These are phyloP conservation scores for Tricholoma saponaceum DNA, from an alignment of 768 basidiomycete species.

Conservation along the genomic window DNA sequence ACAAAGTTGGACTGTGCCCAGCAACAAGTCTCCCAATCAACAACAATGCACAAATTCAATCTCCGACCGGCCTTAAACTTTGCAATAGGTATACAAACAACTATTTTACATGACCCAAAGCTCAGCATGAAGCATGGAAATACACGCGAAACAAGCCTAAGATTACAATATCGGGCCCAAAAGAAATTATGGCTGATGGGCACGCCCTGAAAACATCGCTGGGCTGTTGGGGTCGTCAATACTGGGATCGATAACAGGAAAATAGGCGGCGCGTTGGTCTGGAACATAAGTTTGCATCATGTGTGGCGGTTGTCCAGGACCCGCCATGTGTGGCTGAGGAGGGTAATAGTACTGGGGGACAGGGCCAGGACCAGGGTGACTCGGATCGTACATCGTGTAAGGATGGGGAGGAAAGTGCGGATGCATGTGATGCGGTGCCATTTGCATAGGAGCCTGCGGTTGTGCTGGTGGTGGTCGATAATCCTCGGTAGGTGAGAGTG, in stretches of 20 bases:
- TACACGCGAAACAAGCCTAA: neutral
- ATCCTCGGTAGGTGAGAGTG: slow-evolving; percentile 7
- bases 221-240: slow-evolving; percentile 14
- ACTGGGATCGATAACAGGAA: slow-evolving; percentile 36
- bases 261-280: slow-evolving; percentile 22
- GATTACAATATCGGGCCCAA: neutral
- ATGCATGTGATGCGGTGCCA: slow-evolving; percentile 19
- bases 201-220: slow-evolving; percentile 1
- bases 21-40: neutral
- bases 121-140: neutral
- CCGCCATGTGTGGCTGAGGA: slow-evolving; percentile 15
- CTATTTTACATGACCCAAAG: slow-evolving; percentile 1
- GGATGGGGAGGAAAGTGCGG: slow-evolving; percentile 17
- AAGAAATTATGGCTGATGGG: neutral
- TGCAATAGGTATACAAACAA: slow-evolving; percentile 2
- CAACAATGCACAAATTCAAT: neutral
- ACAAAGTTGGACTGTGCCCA: no score
- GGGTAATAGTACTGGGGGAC: slow-evolving; percentile 14
- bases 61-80: slow-evolving; percentile 6
- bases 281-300: slow-evolving; percentile 16
- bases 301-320: slow-evolving; percentile 19
- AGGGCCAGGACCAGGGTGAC: slow-evolving; percentile 7
- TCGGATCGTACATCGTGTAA: slow-evolving; percentile 11
- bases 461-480: slow-evolving; percentile 14
- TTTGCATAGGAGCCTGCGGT: slow-evolving; percentile 15